Base-by-base conservation (phyloP, 1,139 yeast genomes). In the Debaryomyces psychrophilus region DNA sequence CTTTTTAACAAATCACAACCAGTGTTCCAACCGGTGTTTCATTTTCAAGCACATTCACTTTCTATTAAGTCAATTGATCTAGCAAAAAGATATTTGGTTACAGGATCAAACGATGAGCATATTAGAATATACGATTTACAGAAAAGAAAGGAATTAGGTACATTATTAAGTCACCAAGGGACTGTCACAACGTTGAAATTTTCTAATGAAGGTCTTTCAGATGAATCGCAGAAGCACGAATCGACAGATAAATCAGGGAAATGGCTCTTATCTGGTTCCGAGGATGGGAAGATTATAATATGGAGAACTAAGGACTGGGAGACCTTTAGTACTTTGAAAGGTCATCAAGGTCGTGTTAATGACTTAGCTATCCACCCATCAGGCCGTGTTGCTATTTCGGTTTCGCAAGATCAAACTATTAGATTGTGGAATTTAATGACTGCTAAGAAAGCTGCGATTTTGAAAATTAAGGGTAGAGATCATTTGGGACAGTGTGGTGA, bases 231-330 rank as follows among this genome's bases (percentile, higher is more conserved):
- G 17, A 44, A 29, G 17, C 36, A 43, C 40, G 47, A 51, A 45
- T 52, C 44, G 41, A 51, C 59, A 11, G 71, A 63, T 43, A 76
- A 77, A 53, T 66, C 77, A 17, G 92, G 90, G 7, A 90, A 85
- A 61, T 93, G 98, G 98, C 73, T 93, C 41, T 68, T 95, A 37
- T 86, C 95, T 14, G 96, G 95, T 0, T 88, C 93, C 4, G 96
- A 88, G 46, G 99, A 93, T 63, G 96, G 97, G 34, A 86, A 83
- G 52, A 85, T 95, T 45, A 82, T 90, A 50, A 80, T 93, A 44
- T 93, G 99, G 99, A 79, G 99, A 66, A 87, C 95, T 5, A 90
- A 89, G 62, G 99, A 95, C 66, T 93, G 99, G 99, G 98, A 93
- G 62, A 78, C 84, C 41, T 84, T 90, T 62, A 96, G 95, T 2